Evolutionary conservation across 1,284 basidiomycete genomes (phyloP).

Genomic region (Puccinia novopanici): DNA sequence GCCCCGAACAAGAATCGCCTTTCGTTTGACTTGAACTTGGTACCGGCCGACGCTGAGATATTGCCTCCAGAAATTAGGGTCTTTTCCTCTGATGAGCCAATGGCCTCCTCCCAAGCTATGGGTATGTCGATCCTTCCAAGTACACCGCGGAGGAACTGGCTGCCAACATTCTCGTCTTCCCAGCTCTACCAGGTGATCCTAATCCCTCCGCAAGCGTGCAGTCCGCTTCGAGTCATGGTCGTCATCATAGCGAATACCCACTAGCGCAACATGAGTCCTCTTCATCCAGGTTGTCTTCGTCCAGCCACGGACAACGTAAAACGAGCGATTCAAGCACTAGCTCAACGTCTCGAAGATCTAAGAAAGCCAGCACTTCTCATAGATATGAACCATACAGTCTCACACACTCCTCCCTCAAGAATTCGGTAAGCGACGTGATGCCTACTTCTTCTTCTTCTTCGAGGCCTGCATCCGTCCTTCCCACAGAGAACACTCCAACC

Average conservation of each 20-base stretch:
- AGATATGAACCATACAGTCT: too few relatives aligned
- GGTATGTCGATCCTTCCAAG: too few relatives aligned
- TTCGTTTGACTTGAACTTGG: not conserved
- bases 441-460: not conserved
- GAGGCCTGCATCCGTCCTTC: not conserved
- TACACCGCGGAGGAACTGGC: not conserved
- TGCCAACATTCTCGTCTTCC: not conserved
- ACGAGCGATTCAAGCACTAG: too few relatives aligned
- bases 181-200: not conserved
- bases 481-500: not conserved
- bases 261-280: not conserved
- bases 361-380: too few relatives aligned
- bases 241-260: not conserved
- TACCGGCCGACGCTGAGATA: not conserved
- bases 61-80: not conserved
- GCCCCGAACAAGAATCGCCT: not conserved
- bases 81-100: not conserved
- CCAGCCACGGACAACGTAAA: not conserved
- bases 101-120: not conserved
- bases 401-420: too few relatives aligned
- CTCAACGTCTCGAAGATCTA: not conserved
- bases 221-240: not conserved
- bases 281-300: not conserved
- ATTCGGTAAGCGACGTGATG: not conserved
- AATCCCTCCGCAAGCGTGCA: not conserved